Percentiles rank a stretch among this genome's conserved stretches.
Evolutionary conservation across 768 basidiomycete genomes (phyloP).

Genomic region (Termitomyces sp.): DNA sequence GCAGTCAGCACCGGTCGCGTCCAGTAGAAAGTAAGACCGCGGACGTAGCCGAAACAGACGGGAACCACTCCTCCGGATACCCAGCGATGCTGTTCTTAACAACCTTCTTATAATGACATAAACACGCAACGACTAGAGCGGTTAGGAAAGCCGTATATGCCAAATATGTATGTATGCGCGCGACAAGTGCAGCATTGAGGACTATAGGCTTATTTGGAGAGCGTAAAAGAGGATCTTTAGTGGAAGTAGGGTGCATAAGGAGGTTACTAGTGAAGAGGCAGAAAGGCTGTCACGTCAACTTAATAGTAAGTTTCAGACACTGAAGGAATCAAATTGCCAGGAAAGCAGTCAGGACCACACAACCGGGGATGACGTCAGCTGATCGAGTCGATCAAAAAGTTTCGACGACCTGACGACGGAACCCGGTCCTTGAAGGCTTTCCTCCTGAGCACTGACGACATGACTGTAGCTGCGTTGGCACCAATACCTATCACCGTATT

Average conservation of each 20-base stretch:
- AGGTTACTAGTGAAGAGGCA: neutral
- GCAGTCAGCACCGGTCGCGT: neutral
- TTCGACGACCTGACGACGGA: neutral
- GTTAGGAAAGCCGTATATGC: constrained; percentile 61
- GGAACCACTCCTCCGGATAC: constrained; percentile 89
- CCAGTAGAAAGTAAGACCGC: constrained; percentile 21
- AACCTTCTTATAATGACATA: constrained; percentile 78
- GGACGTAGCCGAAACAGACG: constrained; percentile 83
- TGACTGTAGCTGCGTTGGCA: constrained; percentile 8
- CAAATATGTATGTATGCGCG: constrained; percentile 62
- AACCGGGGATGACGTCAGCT: constrained; percentile 9
- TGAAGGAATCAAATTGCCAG: no score
- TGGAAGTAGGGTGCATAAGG: constrained; percentile 6
- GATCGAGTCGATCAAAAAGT: neutral
- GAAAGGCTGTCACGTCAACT: neutral
- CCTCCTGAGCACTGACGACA: neutral
- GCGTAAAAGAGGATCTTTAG: constrained; percentile 1
- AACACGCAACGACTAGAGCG: constrained; percentile 62
- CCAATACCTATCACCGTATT: constrained; percentile 89
- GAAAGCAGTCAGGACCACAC: no score
- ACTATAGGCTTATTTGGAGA: constrained; percentile 14
- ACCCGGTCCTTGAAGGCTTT: neutral
- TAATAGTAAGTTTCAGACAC: neutral
- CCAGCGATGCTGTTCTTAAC: constrained; percentile 82
- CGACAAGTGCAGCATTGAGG: constrained; percentile 53